These are phyloP conservation scores for Mrakiaceae sp. DNA, from an alignment of 1,284 basidiomycete species.

Conservation along the genomic window DNA sequence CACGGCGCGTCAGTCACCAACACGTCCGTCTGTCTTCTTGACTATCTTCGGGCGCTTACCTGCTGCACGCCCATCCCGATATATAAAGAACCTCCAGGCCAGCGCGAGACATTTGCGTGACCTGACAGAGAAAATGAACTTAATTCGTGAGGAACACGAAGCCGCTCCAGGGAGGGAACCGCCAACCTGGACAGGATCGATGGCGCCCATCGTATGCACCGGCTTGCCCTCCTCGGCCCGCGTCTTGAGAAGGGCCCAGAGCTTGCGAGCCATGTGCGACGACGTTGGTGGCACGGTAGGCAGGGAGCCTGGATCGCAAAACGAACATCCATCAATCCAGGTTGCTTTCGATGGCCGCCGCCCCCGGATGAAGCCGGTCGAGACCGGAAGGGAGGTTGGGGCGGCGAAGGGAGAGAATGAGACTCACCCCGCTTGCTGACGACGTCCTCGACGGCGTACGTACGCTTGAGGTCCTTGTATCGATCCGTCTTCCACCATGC, in stretches of 20 bases:
- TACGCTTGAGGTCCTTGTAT: conserved; percentile 59
- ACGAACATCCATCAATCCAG: neutral
- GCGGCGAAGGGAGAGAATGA: neutral
- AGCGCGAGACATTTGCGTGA: conserved; percentile 84
- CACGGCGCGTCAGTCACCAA: too few species aligned
- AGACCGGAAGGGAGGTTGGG: neutral
- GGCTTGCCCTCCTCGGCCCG: conserved; percentile 56
- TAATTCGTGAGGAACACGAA: too few species aligned
- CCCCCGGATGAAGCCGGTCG: neutral
- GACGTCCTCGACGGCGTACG: conserved; percentile 65
- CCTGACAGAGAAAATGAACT: conserved; percentile 41
- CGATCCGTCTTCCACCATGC: conserved; percentile 32
- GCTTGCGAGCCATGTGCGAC: conserved; percentile 68
- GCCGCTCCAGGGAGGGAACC: conserved; percentile 18
- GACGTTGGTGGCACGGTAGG: conserved; percentile 66
- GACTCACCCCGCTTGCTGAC: conserved; percentile 58
- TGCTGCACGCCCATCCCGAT: conserved; percentile 63
- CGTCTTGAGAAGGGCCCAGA: conserved; percentile 53
- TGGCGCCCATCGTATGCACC: conserved; percentile 74
- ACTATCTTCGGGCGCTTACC: too few species aligned
- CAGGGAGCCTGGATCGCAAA: conserved; percentile 46
- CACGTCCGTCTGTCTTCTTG: too few species aligned
- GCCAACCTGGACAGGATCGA: conserved; percentile 83
- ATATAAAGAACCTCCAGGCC: conserved; percentile 76
- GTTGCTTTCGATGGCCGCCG: too few species aligned